Evolutionary conservation across 2,329 filamentous ascomycete genomes (phyloP), one percentile per base, ranked within the genome.

Genomic region (Fonsecaea multimorphosa): DNA sequence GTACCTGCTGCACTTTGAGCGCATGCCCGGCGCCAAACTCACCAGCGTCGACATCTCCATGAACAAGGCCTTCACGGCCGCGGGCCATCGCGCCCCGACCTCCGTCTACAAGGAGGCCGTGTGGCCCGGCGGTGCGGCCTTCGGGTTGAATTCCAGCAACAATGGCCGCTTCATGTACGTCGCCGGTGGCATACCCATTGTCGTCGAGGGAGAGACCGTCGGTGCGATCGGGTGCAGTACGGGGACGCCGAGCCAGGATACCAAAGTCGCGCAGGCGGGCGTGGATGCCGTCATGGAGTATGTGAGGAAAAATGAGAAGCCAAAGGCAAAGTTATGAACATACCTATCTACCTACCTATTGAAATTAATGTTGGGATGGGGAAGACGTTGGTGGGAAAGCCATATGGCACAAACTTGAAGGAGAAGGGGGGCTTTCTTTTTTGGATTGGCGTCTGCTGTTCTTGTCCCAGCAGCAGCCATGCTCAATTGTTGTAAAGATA

Each of bases 201-300:
- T 78, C 40, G 77, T 82, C 44, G 73, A 81, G 58, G 83, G 83
- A 2, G 74, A 78, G 38, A 80, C 85, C 3, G 78, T 86, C 1
- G 84, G 84, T 0, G 84, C 83, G 2, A 78, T 86, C 64, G 84
- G 84, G 0, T 84, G 84, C 63, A 83, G 80, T 70, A 85, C 84
- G 11, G 84, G 84, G 24, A 84, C 81, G 59, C 84, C 84, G 56
- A 77, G 77, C 60, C 82, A 86, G 73, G 84, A 86, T 75, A 79
- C 82, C 62, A 80, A 84, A 72, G 82, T 84, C 70, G 83, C 84
- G 58, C 77, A 76, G 71, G 82, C 79, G 3, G 84, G 84, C 1
- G 80, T 84, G 16, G 82, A 84, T 67, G 84, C 82, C 32, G 73
- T 85, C 19, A 71, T 76, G 59, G 72, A 68, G 64, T 74, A 74